Base-by-base conservation (phyloP, 2,329 filamentous ascomycete genomes). In the Emericellopsis cladophorae region DNA sequence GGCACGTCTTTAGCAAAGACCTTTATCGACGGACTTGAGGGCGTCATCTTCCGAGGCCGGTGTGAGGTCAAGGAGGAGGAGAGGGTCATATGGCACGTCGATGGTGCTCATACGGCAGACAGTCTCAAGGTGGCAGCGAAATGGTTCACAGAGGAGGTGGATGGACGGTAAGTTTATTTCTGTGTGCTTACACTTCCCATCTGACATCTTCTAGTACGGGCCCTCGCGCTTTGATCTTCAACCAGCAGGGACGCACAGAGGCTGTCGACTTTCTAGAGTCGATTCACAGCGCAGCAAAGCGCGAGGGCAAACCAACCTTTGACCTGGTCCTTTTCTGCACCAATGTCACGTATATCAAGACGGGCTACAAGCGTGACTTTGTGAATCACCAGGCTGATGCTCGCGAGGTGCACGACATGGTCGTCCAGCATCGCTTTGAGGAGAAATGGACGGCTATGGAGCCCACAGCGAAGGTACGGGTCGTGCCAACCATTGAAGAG, bases 61-160 rank as follows among this genome's bases (percentile, higher is more conserved):
- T 95, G 89, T 54, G 76, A 81, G 48, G 62, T 70, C 33, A 76
- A 72, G 50, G 49, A 59, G 4, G 72, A 77, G 45, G 67, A 65
- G 3, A 53, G 54, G 2, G 65, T 94, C 5, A 70, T 69, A 14
- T 98, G 90, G 89, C 83, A 89, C 54, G 75, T 98, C 16, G 92
- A 98, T 54, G 89, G 92, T 8, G 92, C 88, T 3, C 92, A 98
- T 60, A 98, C 90, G 0, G 70, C 83, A 4, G 90, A 96, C 55
- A 95, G 88, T 55, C 81, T 98, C 41, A 76, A 82, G 47, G 74
- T 86, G 48, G 86, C 87, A 5, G 81, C 81, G 1, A 74, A 75
- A 46, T 95, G 89, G 89, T 96, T 95, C 54, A 74, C 77, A 2
- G 58, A 59, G 9, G 67, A 74, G 50, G 64, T 54, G n/a, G 53